Conservation (phyloP, 192 early-diverging fungal species). For the Phlyctochytrium bullatum region DNA sequence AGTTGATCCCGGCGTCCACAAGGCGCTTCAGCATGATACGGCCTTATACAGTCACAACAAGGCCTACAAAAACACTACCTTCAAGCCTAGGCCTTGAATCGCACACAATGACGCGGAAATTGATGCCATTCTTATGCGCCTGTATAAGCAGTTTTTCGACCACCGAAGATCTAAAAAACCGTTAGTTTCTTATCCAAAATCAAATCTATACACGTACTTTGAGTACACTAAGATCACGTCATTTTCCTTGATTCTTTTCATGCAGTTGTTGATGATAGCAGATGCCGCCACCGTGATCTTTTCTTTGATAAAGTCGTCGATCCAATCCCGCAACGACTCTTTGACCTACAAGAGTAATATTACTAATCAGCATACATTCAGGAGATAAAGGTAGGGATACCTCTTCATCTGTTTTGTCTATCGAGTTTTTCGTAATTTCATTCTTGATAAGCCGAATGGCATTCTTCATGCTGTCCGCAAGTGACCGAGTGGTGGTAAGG, state of each 20-base stretch:
- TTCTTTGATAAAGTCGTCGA: constrained; percentile 89
- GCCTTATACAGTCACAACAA: too few species aligned
- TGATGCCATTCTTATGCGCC: constrained; percentile 68
- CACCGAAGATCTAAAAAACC: constrained; percentile 70
- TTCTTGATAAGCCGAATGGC: constrained; percentile 87
- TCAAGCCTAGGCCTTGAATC: constrained; percentile 88
- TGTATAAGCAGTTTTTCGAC: constrained; percentile 76
- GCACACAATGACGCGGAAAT: constrained; percentile 90
- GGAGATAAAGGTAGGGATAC: constrained; percentile 50
- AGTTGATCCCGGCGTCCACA: constrained; percentile 62
- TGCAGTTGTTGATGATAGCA: constrained; percentile 72
- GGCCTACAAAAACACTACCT: constrained; percentile 56
- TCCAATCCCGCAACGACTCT: constrained; percentile 61
- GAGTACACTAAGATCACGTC: constrained; percentile 92
- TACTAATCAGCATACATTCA: too few species aligned
- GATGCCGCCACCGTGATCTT: constrained; percentile 80
- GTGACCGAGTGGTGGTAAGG: constrained; percentile 73
- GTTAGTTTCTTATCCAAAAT: background rate
- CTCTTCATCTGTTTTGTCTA: constrained; percentile 80
- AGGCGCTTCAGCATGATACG: constrained; percentile 62
- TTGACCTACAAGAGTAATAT: constrained; percentile 54
- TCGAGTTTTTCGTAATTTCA: constrained; percentile 74
- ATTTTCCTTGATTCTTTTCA: constrained; percentile 88
- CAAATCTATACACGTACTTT: constrained; percentile 24
- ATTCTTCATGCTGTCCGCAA: constrained; percentile 93